Evolutionary conservation across 768 basidiomycete genomes (phyloP).

Genomic region (Boletus speciosus): DNA sequence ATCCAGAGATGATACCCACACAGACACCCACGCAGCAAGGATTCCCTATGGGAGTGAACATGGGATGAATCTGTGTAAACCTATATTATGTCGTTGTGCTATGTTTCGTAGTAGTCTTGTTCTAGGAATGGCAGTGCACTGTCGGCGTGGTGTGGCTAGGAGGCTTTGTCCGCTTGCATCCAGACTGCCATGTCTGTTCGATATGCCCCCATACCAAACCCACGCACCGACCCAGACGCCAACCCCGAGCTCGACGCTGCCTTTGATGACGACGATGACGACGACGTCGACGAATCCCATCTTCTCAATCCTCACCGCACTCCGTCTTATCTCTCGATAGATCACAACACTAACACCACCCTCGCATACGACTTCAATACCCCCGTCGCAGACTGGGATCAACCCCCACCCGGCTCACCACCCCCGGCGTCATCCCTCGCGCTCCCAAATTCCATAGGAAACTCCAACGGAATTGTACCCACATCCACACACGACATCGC

Average conservation of each 20-base stretch:
- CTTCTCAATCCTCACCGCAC: conserved; percentile 45
- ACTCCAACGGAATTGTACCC: conserved; percentile 70
- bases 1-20: conserved; percentile 9
- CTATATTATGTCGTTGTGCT: no score
- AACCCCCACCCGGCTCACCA: conserved; percentile 81
- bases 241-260: conserved; percentile 80
- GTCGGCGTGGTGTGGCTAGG: background rate
- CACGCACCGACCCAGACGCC: conserved; percentile 44
- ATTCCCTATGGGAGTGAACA: conserved; percentile 20
- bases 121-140: conserved; percentile 11
- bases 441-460: conserved; percentile 68
- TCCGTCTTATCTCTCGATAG: conserved; percentile 25
- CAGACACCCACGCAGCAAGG: conserved; percentile 20
- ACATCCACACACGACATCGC: conserved; percentile 35
- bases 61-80: background rate
- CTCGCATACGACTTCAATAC: conserved; percentile 77
- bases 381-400: conserved; percentile 61
- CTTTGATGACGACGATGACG: conserved; percentile 77
- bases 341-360: conserved; percentile 18
- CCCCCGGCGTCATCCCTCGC: conserved; percentile 61
- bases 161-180: background rate
- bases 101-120: background rate
- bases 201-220: conserved; percentile 68
- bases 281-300: conserved; percentile 42
- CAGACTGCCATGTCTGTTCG: conserved; percentile 44